Base-by-base conservation (phyloP, 208 protist genomes). In the Leishmania amazonensis region DNA sequence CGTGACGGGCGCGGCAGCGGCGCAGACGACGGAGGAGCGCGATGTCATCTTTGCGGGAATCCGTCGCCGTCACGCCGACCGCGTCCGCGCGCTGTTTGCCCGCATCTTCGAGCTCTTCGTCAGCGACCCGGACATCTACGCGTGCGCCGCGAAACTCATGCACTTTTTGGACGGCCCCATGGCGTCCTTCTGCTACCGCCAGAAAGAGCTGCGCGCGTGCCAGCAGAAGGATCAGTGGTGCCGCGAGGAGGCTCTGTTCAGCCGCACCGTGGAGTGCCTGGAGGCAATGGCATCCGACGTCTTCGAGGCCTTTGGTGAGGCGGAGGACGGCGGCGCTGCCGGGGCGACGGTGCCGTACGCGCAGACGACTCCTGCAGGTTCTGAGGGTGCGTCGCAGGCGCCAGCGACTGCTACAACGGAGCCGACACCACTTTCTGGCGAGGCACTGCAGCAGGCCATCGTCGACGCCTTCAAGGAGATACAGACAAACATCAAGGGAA, bases 201-300 rank as follows among this genome's bases (percentile, higher is more conserved):
- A 89, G 72, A 96, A 97, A 87, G 91, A 96, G 85, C 79, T 97
- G 54, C 90, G 95, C 3, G 93, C 87, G 74, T 96, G 92, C 70
- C 87, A 93, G 73, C 95, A 96, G 75, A 95, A 95, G 83, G 89
- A 95, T 58, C 95, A 97, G 83, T 97, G 95, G 93, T 81, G 90
- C 72, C 89, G 93, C 21, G 79, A 91, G 28, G 84, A 85, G 35
- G 64, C 70, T 0, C 85, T 89, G 19, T 96, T 96, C 79, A 60
- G 57, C 28, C 89, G 92, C 45, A 95, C 90, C 2, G 88, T 96
- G 75, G 90, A 89, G 78, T 88, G 87, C 65, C 85, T 97, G 8
- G 72, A 92, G 75, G 60, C 57, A 54, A 93, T 93, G 86, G 70
- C 77, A n/a, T 65, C 83, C 9, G 89, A 95, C 67, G 71, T 82